These are phyloP conservation scores for Alternaria arbusti DNA, from an alignment of 2,329 filamentous ascomycete genomes.

Conservation along the genomic window DNA sequence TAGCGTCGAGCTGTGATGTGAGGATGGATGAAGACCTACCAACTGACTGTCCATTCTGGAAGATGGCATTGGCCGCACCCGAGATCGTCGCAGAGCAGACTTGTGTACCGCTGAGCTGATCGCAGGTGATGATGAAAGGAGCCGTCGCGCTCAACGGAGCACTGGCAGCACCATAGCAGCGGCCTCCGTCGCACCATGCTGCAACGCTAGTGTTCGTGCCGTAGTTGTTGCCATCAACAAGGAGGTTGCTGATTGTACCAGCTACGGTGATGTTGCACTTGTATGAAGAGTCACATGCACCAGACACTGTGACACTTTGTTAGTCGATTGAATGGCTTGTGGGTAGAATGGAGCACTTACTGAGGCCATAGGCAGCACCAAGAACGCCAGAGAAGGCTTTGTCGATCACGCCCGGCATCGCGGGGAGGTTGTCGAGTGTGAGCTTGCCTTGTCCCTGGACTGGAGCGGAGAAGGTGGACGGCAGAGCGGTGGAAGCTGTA, in stretches of 20 bases:
- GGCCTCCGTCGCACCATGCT: not conserved
- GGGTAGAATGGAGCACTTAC: not conserved
- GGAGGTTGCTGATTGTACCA: not conserved
- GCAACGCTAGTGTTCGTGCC: not conserved
- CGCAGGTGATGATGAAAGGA: not conserved
- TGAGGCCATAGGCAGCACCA: not conserved
- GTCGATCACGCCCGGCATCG: not conserved
- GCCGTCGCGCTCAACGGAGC: not conserved
- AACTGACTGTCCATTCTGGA: not conserved
- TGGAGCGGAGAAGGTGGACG: not conserved
- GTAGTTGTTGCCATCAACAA: not conserved
- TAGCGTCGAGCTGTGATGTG: fast-evolving
- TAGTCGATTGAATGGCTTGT: not conserved
- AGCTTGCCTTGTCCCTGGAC: not conserved
- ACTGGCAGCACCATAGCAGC: not conserved
- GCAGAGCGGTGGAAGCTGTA: not conserved
- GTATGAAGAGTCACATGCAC: not conserved
- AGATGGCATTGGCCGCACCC: not conserved
- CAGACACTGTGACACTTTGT: not conserved
- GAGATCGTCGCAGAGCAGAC: not conserved
- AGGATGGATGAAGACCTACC: not conserved
- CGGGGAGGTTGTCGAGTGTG: not conserved
- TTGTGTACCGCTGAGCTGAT: not conserved
- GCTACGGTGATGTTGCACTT: not conserved
- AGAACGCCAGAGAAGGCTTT: not conserved